Conservation (phyloP, 805 yeast species). For the Ogataea polymorpha region DNA sequence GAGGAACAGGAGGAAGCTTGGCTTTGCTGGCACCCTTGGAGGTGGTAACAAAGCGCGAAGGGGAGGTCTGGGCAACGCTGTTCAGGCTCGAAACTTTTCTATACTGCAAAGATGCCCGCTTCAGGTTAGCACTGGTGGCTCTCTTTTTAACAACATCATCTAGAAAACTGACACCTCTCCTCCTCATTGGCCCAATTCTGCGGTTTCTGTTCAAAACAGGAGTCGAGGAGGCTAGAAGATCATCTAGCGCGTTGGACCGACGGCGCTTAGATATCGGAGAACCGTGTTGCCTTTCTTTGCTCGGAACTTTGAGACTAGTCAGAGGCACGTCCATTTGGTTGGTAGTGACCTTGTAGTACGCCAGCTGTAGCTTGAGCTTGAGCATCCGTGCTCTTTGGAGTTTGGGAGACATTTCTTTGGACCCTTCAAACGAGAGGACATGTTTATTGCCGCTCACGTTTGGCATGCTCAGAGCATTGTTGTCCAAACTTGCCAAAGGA, state of each 20-base stretch:
- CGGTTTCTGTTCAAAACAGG: slow-evolving; percentile 17
- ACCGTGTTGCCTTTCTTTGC: slow-evolving; percentile 3
- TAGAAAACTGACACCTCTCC: slow-evolving; percentile 18
- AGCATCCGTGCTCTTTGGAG: slow-evolving; percentile 39
- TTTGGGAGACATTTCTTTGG: slow-evolving; percentile 21
- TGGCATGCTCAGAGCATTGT: background rate
- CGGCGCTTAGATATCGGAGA: slow-evolving; percentile 17
- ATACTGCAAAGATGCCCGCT: slow-evolving; percentile 23
- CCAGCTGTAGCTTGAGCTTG: slow-evolving; percentile 46
- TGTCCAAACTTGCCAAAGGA: slow-evolving; percentile 5
- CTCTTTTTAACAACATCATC: slow-evolving; percentile 28
- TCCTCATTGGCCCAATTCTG: slow-evolving; percentile 1
- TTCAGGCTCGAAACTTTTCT: slow-evolving; percentile 2
- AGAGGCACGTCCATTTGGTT: slow-evolving; percentile 40
- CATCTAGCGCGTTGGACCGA: slow-evolving; percentile 28
- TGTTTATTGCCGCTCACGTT: background rate
- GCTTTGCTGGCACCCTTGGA: slow-evolving; percentile 11
- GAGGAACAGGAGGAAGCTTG: slow-evolving; percentile 31
- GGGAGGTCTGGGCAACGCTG: slow-evolving; percentile 26
- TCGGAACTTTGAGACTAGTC: slow-evolving; percentile 28
- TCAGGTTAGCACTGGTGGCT: slow-evolving; percentile 28
- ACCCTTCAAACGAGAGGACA: slow-evolving; percentile 2
- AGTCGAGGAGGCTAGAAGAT: slow-evolving; percentile 36
- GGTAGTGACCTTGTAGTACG: slow-evolving; percentile 50
- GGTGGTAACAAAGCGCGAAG: slow-evolving; percentile 26